Conservation (phyloP, 1,139 yeast genomes). For the Geotrichum europaeum region DNA sequence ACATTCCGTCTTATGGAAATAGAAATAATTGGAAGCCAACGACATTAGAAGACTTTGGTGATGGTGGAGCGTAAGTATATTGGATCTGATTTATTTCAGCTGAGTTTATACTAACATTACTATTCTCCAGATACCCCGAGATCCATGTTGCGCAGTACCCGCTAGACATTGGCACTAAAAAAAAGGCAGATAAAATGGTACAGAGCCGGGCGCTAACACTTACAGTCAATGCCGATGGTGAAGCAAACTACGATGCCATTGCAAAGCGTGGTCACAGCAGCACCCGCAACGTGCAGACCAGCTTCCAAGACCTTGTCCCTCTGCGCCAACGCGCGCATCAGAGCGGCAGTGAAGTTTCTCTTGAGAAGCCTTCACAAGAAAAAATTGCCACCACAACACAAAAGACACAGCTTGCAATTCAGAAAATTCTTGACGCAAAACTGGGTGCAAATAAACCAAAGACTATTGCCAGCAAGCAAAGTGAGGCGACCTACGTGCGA, state of each 20-base stretch:
- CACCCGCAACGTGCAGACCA: slow-evolving; percentile 35
- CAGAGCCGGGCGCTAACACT: slow-evolving; percentile 30
- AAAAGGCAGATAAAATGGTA: slow-evolving; percentile 12
- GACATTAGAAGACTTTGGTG: slow-evolving; percentile 31
- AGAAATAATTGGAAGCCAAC: slow-evolving; percentile 32
- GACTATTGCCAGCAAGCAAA: slow-evolving; percentile 20
- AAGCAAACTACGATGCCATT: slow-evolving; percentile 33
- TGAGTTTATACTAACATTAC: neutral
- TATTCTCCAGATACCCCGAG: slow-evolving; percentile 29
- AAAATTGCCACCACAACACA: slow-evolving; percentile 38
- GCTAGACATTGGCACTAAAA: slow-evolving; percentile 30
- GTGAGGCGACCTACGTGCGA: slow-evolving; percentile 41
- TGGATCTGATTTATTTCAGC: neutral
- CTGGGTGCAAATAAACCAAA: slow-evolving; percentile 31
- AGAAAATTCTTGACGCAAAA: slow-evolving; percentile 41
- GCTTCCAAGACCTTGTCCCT: slow-evolving; percentile 44
- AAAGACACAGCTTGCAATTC: slow-evolving; percentile 47
- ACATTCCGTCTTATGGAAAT: slow-evolving; percentile 32
- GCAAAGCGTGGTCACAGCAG: slow-evolving; percentile 35
- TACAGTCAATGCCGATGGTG: slow-evolving; percentile 33
- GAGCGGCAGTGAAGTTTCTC: slow-evolving; percentile 29
- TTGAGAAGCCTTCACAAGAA: slow-evolving; percentile 40
- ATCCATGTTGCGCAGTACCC: slow-evolving; percentile 35
- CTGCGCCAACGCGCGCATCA: slow-evolving; percentile 40
- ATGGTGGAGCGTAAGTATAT: slow-evolving; percentile 34